A percentile compares a stretch with the other conserved stretches of the same genome.
These are phyloP conservation scores for Jasminum sambac DNA, from an alignment of 257 asterid genomes.

Conservation along the genomic window DNA sequence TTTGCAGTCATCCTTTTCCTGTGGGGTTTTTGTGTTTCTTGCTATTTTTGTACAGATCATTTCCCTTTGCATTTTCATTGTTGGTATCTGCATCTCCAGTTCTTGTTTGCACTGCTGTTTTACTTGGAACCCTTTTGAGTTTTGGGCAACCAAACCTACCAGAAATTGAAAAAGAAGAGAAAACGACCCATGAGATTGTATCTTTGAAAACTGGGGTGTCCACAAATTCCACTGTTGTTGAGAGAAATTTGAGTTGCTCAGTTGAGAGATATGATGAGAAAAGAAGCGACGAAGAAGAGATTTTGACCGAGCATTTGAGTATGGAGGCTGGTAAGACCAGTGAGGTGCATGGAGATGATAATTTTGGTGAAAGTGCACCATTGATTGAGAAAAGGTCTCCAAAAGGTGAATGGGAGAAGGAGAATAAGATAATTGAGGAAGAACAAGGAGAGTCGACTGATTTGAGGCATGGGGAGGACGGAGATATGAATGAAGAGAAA, in stretches of 20 bases:
- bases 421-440: conserved; percentile 21
- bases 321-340: conserved; percentile 18
- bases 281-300: conserved; percentile 20
- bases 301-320: conserved; percentile 16
- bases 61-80: conserved; percentile 24
- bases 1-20: conserved; percentile 44
- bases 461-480: conserved; percentile 4
- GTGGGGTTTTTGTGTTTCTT: conserved; percentile 38
- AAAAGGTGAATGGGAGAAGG: conserved; percentile 26
- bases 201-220: conserved; percentile 36
- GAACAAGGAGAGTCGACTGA: conserved; percentile 15
- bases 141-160: conserved; percentile 24
- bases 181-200: conserved; percentile 29
- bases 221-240: conserved; percentile 29
- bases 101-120: conserved; percentile 28
- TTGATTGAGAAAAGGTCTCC: conserved; percentile 25
- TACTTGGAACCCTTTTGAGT: conserved; percentile 29
- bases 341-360: conserved; percentile 28
- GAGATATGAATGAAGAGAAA: conserved; percentile 30
- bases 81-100: conserved; percentile 23
- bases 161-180: conserved; percentile 39
- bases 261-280: conserved; percentile 29
- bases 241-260: conserved; percentile 31
- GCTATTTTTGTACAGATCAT: conserved; percentile 21
- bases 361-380: conserved; percentile 27